Evolutionary conservation across 441 rosid species (phyloP), one percentile per base, ranked within the genome.

Genomic region (Adansonia grandidieri): DNA sequence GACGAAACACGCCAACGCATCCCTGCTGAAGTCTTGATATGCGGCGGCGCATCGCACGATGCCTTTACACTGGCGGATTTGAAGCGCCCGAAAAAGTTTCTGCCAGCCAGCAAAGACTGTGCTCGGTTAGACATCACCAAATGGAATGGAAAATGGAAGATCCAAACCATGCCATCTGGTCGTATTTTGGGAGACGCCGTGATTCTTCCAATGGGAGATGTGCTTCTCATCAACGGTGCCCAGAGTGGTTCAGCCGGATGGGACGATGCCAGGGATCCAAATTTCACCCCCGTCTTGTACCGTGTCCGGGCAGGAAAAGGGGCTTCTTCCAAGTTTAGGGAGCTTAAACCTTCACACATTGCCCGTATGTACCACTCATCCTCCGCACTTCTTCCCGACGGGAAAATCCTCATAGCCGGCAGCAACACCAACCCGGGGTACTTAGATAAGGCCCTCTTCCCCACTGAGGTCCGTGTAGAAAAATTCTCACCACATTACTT

Each of bases 311-410:
- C 5, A 45, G 82, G 13, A 9, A 2, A 74, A 9, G 68, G 58
- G 13, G 11, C 6, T 15, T 20, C 42, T 42, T 0, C 13, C 20
- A 78, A 93, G 60, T 89, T 91, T 47, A 65, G 56, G 13, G 86
- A 77, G 62, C 80, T 88, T 22, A 56, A 76, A 13, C 58, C 87
- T 1, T 7, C 86, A 0, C 75, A 32, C 3, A 90, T 92, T 53
- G 77, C 94, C 4, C 88, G 94, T 76, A 85, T 91, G 94, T 91
- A 92, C 81, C 97, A 92, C 73, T 86, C 97, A 10, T 24, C 87
- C 24, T 79, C 89, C 15, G 84, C 69, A 1, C 51, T 91, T 17
- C 82, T 92, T 5, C 93, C 94, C 0, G 92, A 90, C 15, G 91
- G 89, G 0, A 85, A 77, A 69, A 58, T 91, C 66, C 83, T 92